A percentile compares a stretch with the other conserved stretches of the same genome.
Evolutionary conservation across 2,329 filamentous ascomycete species (phyloP).

Genomic region (Ceratocystis albifundus): DNA sequence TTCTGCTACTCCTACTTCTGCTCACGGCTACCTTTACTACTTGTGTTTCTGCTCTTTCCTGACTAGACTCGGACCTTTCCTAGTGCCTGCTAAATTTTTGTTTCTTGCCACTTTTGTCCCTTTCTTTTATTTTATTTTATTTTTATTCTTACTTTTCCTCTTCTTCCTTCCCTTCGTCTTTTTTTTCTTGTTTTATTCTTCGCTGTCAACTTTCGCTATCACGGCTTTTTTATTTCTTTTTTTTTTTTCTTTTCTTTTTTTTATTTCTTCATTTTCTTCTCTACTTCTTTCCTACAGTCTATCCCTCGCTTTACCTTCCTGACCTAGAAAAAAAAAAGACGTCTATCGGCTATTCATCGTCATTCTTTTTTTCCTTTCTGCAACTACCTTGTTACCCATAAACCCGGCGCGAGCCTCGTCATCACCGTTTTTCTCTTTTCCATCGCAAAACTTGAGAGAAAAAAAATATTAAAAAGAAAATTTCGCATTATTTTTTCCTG

Average conservation of each 20-base stretch:
- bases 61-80: background rate
- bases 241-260: conserved; percentile 10
- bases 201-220: conserved; percentile 13
- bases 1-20: background rate
- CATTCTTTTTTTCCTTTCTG: conserved; percentile 10
- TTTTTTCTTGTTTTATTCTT: conserved; percentile 12
- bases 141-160: conserved; percentile 3
- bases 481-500: background rate
- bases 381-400: conserved; percentile 9
- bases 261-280: conserved; percentile 7
- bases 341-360: conserved; percentile 8
- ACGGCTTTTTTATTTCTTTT: conserved; percentile 4
- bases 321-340: background rate
- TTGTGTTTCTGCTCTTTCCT: background rate
- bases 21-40: background rate
- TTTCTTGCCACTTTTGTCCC: conserved; percentile 15
- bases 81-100: background rate
- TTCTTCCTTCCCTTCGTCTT: background rate
- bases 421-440: conserved; percentile 5
- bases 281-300: conserved; percentile 3
- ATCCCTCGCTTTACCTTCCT: conserved; percentile 1
- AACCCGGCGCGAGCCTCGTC: conserved; percentile 21
- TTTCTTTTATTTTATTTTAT: conserved; percentile 12
- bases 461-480: background rate
- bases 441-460: background rate